These are phyloP conservation scores for Wilcoxina mikolae DNA, from an alignment of 495 filamentous ascomycete genomes.

Conservation along the genomic window DNA sequence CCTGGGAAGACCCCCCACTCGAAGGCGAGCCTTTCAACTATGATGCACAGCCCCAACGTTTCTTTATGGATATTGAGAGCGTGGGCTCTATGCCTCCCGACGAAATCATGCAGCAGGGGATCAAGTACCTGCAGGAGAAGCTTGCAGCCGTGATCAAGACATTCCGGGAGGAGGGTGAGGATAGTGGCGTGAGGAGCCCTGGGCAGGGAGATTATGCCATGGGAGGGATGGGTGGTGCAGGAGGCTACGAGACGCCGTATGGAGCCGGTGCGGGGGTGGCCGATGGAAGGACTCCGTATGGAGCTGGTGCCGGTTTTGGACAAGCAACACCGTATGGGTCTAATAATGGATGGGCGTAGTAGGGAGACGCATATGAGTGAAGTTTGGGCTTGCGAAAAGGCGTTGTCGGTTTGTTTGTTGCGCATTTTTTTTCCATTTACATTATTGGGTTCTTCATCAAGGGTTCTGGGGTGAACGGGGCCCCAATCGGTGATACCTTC, in stretches of 20 bases:
- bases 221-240: slow-evolving; percentile 25
- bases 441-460: no score
- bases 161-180: slow-evolving; percentile 33
- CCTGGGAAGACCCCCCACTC: slow-evolving; percentile 66
- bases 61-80: slow-evolving; percentile 87
- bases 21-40: slow-evolving; percentile 82
- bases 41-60: slow-evolving; percentile 65
- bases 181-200: slow-evolving; percentile 23
- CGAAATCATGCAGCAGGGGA: slow-evolving; percentile 70
- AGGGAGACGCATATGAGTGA: slow-evolving; percentile 5
- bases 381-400: neutral
- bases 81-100: slow-evolving; percentile 79
- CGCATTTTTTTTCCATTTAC: no score
- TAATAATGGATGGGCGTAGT: slow-evolving; percentile 17
- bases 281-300: slow-evolving; percentile 23
- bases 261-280: slow-evolving; percentile 17
- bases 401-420: neutral
- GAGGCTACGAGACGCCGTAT: slow-evolving; percentile 27
- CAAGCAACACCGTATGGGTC: slow-evolving; percentile 22
- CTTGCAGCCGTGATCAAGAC: slow-evolving; percentile 69
- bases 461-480: no score
- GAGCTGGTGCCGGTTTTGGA: slow-evolving; percentile 17
- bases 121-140: slow-evolving; percentile 78
- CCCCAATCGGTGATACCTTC: no score
- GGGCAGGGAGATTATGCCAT: slow-evolving; percentile 23